Evolutionary conservation across 2,329 filamentous ascomycete species (phyloP).

Genomic region (Cladobotryum protrusum): DNA sequence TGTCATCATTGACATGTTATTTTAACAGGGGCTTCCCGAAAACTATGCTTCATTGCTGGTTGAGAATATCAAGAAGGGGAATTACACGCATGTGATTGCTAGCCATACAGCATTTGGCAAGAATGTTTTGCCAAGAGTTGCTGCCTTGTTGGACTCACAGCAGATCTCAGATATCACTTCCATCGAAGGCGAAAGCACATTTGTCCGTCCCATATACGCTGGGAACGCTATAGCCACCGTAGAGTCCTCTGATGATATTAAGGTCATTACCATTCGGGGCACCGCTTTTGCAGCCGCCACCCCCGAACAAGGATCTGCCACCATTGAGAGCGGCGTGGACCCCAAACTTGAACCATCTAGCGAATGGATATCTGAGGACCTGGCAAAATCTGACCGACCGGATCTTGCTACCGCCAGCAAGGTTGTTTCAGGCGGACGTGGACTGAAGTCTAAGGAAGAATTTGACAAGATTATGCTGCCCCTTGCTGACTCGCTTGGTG

Average conservation of each 20-base stretch:
- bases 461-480: conserved; percentile 91
- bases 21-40: conserved; percentile 71
- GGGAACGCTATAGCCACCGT: conserved; percentile 97
- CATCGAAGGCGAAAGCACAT: conserved; percentile 86
- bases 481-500: conserved; percentile 84
- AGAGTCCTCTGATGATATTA: conserved; percentile 78
- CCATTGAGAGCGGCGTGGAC: conserved; percentile 76
- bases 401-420: conserved; percentile 83
- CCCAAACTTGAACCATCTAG: conserved; percentile 67
- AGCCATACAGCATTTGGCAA: conserved; percentile 96
- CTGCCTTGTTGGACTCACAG: conserved; percentile 84
- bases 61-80: conserved; percentile 95
- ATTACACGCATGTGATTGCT: conserved; percentile 85
- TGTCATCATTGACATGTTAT: neutral
- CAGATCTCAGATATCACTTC: conserved; percentile 87
- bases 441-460: conserved; percentile 95
- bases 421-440: conserved; percentile 90
- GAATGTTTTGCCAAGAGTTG: conserved; percentile 84
- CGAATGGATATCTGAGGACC: conserved; percentile 91
- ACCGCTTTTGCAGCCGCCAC: conserved; percentile 80
- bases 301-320: conserved; percentile 64
- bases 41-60: conserved; percentile 89
- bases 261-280: conserved; percentile 86
- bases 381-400: conserved; percentile 88
- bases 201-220: conserved; percentile 94